Conservation (phyloP, 2,329 filamentous ascomycete genomes). For the Claviceps arundinis region DNA sequence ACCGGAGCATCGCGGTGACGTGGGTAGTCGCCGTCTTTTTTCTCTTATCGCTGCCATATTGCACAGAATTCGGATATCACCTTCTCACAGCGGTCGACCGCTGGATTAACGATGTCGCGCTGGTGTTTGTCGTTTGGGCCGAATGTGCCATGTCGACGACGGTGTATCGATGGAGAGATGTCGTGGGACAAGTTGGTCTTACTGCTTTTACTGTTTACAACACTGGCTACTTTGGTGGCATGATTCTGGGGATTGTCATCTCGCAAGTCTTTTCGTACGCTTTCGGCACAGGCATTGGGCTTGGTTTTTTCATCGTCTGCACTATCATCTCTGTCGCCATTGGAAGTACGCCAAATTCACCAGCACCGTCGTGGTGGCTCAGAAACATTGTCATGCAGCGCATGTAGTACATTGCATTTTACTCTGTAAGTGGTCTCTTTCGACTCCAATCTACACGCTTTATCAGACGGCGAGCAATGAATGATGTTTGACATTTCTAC, state of each 20-base stretch:
- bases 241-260: conserved; percentile 36
- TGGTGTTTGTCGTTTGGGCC: conserved; percentile 41
- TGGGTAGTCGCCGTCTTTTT: conserved; percentile 34
- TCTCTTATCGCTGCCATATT: conserved; percentile 41
- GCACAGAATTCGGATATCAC: conserved; percentile 44
- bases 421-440: conserved; percentile 29
- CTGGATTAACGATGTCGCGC: conserved; percentile 41
- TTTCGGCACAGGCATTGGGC: conserved; percentile 36
- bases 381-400: conserved; percentile 22
- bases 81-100: conserved; percentile 40
- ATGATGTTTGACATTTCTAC: not conserved
- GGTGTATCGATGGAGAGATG: conserved; percentile 37
- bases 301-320: conserved; percentile 35
- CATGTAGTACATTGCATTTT: conserved; percentile 41
- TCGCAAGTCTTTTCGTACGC: conserved; percentile 31
- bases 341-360: conserved; percentile 27
- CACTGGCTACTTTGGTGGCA: conserved; percentile 37
- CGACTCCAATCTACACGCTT: no score
- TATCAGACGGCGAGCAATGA: no score
- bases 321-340: conserved; percentile 25
- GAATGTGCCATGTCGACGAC: conserved; percentile 39
- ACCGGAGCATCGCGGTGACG: conserved; percentile 36
- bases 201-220: conserved; percentile 32
- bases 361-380: conserved; percentile 28
- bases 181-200: conserved; percentile 30